Evolutionary conservation across 2,329 filamentous ascomycete species (phyloP).

Genomic region (Monilinia aucupariae): DNA sequence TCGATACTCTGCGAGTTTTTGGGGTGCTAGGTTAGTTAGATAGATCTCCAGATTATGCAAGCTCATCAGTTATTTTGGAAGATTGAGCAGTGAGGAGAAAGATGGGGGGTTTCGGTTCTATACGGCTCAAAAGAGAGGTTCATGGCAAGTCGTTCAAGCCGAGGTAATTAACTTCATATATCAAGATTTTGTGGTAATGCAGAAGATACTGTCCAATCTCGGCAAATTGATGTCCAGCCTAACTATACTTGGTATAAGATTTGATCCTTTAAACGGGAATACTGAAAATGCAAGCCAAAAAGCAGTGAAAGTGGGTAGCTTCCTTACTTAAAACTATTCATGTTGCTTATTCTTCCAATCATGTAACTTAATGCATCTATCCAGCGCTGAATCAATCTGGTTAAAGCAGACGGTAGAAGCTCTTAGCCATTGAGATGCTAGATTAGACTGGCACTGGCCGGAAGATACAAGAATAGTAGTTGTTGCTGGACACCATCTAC

Average conservation of each 20-base stretch:
- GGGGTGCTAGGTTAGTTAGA: neutral
- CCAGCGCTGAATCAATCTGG: too few species aligned
- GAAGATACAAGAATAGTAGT: neutral
- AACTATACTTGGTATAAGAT: too few species aligned
- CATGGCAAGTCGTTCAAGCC: neutral
- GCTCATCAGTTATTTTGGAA: neutral
- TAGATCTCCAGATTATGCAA: neutral
- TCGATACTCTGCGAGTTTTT: neutral
- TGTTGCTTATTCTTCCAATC: too few species aligned
- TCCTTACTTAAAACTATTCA: too few species aligned
- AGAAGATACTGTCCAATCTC: neutral
- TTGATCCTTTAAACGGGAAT: too few species aligned
- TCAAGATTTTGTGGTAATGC: too few species aligned
- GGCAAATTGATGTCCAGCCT: too few species aligned
- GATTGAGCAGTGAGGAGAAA: neutral
- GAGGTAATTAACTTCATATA: neutral
- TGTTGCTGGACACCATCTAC: conserved; percentile 1
- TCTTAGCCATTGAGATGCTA: too few species aligned
- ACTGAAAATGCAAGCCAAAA: too few species aligned
- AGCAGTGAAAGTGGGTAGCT: too few species aligned
- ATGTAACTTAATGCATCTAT: too few species aligned
- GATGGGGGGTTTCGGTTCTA: neutral
- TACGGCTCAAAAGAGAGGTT: neutral
- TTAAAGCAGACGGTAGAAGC: too few species aligned
- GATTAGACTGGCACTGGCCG: neutral